Conservation (phyloP, 2,329 filamentous ascomycete species). For the Nannizziopsis barbatae region DNA sequence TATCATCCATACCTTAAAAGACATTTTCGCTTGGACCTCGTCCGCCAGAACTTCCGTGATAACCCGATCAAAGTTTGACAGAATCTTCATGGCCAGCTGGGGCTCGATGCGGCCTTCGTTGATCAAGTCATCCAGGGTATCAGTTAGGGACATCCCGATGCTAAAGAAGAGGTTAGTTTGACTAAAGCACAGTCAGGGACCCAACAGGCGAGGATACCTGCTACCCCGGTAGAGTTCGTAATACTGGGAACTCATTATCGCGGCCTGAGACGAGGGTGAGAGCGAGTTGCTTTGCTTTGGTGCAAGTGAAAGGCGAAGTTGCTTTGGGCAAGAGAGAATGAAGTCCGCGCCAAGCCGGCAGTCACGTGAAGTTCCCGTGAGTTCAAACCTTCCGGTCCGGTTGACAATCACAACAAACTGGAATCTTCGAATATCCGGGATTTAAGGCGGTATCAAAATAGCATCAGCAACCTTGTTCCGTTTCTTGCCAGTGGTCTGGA, state of each 20-base stretch:
- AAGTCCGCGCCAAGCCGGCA: background rate
- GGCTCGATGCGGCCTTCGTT: conserved; percentile 91
- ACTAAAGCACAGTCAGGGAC: background rate
- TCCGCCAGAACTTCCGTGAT: conserved; percentile 86
- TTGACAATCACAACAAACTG: background rate
- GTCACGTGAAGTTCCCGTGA: background rate
- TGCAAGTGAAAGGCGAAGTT: background rate
- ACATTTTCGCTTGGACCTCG: conserved; percentile 79
- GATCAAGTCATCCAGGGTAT: conserved; percentile 94
- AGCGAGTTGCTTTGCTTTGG: background rate
- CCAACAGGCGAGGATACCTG: conserved; percentile 53
- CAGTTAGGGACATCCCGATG: conserved; percentile 84
- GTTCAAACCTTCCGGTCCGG: background rate
- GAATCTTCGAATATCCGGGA: too few species aligned
- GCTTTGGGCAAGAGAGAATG: background rate
- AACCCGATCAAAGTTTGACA: conserved; percentile 86
- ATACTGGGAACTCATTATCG: conserved; percentile 45
- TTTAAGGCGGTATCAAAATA: too few species aligned
- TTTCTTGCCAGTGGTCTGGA: too few species aligned
- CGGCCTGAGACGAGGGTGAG: background rate
- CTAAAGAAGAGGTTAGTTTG: conserved; percentile 39
- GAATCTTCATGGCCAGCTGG: conserved; percentile 96
- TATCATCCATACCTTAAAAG: conserved; percentile 67
- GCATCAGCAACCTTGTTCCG: too few species aligned
- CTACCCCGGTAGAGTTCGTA: conserved; percentile 98